Evolutionary conservation across 129 eudicot genomes (phyloP).

Genomic region (Heracleum sosnowskyi): DNA sequence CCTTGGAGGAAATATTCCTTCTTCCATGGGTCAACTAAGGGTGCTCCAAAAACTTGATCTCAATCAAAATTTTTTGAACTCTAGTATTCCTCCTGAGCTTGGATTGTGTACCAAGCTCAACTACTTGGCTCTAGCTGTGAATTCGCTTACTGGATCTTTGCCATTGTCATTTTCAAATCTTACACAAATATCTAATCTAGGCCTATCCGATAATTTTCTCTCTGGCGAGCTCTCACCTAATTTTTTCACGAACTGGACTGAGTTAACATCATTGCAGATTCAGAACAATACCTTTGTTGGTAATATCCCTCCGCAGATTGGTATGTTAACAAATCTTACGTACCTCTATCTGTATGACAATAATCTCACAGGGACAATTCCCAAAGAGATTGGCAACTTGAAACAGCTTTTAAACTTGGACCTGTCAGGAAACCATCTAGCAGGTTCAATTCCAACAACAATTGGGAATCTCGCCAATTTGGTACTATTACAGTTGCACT

Average conservation of each 20-base stretch:
- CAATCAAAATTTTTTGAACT: conserved; percentile 31
- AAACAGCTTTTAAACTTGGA: conserved; percentile 27
- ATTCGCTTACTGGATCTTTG: conserved; percentile 46
- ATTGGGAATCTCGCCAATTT: conserved; percentile 45
- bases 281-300: conserved; percentile 55
- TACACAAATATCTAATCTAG: conserved; percentile 33
- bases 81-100: conserved; percentile 54
- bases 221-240: conserved; percentile 51
- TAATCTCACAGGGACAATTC: conserved; percentile 48
- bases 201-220: conserved; percentile 43
- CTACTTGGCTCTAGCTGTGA: conserved; percentile 39
- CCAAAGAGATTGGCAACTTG: conserved; percentile 47
- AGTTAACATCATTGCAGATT: conserved; percentile 41
- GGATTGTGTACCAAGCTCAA: conserved; percentile 51
- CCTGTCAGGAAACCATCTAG: conserved; percentile 47
- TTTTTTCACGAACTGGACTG: conserved; percentile 49
- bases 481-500: conserved; percentile 23
- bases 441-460: conserved; percentile 52
- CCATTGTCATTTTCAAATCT: conserved; percentile 52
- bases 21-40: conserved; percentile 24
- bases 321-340: conserved; percentile 34
- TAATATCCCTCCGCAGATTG: conserved; percentile 46
- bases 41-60: conserved; percentile 49
- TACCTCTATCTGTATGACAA: conserved; percentile 43
- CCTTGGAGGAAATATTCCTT: conserved; percentile 42